These are phyloP conservation scores for Naganishia kalamii DNA, from an alignment of 768 basidiomycete genomes.

Conservation along the genomic window DNA sequence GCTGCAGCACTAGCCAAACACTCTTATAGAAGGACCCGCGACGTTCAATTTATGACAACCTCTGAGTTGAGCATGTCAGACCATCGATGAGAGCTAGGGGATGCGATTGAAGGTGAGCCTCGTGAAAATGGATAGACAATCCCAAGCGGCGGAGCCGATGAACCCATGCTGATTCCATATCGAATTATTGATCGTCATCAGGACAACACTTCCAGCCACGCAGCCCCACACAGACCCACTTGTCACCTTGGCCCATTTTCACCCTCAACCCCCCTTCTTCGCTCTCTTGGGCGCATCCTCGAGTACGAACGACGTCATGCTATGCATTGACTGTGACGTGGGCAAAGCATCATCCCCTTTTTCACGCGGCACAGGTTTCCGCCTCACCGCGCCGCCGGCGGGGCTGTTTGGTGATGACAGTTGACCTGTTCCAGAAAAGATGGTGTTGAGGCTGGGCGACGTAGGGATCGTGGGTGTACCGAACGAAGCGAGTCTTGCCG, in stretches of 20 bases:
- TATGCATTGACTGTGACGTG: conserved; percentile 18
- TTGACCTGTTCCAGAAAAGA: background rate
- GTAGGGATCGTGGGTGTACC: background rate
- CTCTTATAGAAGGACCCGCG: too few species aligned
- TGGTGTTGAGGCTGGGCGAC: conserved; percentile 12
- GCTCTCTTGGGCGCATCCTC: conserved; percentile 30
- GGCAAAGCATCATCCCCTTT: conserved; percentile 12
- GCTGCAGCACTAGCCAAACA: too few species aligned
- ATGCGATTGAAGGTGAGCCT: too few species aligned
- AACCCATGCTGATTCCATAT: too few species aligned
- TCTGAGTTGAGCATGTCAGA: too few species aligned
- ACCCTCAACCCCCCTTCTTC: background rate
- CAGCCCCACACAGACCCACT: background rate
- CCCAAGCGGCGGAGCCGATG: too few species aligned
- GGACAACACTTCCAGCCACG: too few species aligned
- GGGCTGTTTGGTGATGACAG: background rate
- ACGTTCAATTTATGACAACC: too few species aligned
- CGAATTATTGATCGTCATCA: too few species aligned
- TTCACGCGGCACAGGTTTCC: conserved; percentile 15
- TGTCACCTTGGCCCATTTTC: background rate
- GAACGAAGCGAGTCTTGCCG: background rate
- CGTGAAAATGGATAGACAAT: too few species aligned
- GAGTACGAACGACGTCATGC: conserved; percentile 35
- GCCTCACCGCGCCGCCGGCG: conserved; percentile 7
- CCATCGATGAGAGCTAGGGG: too few species aligned